Percentiles rank a stretch among this genome's conserved stretches.
phyloP scores from a whole-genome alignment of 176 grass and related monocot genomes.

The Rhynchospora tenuis region DNA sequence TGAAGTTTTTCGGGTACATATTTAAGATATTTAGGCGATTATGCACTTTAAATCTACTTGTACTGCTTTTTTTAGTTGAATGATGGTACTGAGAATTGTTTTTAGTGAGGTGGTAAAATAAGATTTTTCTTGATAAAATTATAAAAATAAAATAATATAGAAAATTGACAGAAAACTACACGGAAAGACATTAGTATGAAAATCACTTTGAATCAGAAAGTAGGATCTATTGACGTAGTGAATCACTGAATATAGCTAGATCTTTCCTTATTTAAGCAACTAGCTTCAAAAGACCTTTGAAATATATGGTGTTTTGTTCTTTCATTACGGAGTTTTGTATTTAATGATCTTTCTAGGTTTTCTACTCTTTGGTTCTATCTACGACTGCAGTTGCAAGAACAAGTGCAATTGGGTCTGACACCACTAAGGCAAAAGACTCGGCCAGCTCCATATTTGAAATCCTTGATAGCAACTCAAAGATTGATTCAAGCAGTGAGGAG shows the following conservation, averaged over 20 bases:
- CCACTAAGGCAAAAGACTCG: constrained; percentile 58
- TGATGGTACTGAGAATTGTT: background rate
- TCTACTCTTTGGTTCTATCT: constrained; percentile 58
- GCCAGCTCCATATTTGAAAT: constrained; percentile 59
- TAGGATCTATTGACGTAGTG: background rate
- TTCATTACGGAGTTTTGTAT: background rate
- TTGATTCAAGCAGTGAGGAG: constrained; percentile 58
- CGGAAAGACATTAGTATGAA: background rate
- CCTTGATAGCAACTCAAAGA: constrained; percentile 54
- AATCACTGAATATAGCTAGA: background rate
- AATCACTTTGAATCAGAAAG: background rate
- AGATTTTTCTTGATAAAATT: background rate
- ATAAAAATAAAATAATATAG: background rate
- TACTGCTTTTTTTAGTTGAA: background rate
- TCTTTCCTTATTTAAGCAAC: background rate
- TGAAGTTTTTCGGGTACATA: constrained; percentile 73
- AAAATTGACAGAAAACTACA: background rate
- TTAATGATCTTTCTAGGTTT: constrained; percentile 26
- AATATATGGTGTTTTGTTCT: background rate
- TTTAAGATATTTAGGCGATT: background rate
- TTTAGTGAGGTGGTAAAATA: background rate
- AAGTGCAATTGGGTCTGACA: constrained; percentile 53
- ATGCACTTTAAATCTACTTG: background rate
- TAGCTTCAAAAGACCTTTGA: background rate
- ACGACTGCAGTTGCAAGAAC: constrained; percentile 40